Evolutionary conservation across 169 alveolate genomes (phyloP), one percentile per base, ranked within the genome.

Genomic region (Plasmodium gonderi): DNA sequence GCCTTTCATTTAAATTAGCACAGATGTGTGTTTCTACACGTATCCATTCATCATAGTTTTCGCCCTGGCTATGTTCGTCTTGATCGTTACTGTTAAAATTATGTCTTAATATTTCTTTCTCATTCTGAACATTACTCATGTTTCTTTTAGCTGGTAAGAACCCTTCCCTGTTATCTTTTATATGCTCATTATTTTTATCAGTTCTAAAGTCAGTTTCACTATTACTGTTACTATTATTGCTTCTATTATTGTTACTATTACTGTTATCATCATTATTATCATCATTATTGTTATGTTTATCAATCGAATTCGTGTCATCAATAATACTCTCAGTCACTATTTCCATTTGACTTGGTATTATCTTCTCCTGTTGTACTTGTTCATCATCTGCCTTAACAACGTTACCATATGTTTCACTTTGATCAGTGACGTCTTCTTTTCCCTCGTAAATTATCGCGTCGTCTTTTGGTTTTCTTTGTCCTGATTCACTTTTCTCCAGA

Each of bases 21-120:
- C 92, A 83, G 29, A 83, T 83, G 79, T 40, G 69, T 11, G 92
- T 47, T 83, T 83, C 92, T 1, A 83, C 77, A 2, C 31, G 54
- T 17, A 83, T 11, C 31, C 38, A 38, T 69, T 69, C 76, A 17
- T 83, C 92, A 23, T 69, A 69, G 0, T 33, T 9, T 33, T 38
- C 65, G 12, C 77, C 65, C 7, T 47, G n/a, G n/a, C n/a, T n/a
- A n/a, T n/a, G n/a, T 33, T 38, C 65, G 12, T 76, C 65, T 9
- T 47, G 75, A 1, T n/a, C 49, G 31, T 12, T 17, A 14, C 26
- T 36, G 31, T 68, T 26, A 9, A 45, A 47, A 26, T 72, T 68
- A 83, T 83, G 92, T 40, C 33, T 17, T 81, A 68, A 23, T 42
- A 81, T 68, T 29, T 67, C 91, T 68, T 49, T 42, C 51, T 81